Base-by-base conservation (phyloP, 2,329 filamentous ascomycete genomes). In the Exophiala xenobiotica region DNA sequence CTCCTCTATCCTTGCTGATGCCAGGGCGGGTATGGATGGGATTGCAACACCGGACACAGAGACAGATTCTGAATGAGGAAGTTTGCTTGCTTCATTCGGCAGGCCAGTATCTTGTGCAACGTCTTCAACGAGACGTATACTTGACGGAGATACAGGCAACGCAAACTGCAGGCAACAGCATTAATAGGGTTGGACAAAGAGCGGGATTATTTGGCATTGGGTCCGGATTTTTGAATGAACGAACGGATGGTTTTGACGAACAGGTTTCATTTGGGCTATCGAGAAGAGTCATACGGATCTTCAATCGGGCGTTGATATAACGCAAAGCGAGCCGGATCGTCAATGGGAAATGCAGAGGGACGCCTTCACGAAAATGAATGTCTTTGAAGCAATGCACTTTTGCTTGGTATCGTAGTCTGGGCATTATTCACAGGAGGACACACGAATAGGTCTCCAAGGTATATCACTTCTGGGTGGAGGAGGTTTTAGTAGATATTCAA, bases 41-140 rank as follows among this genome's bases (percentile, higher is more conserved):
- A 40, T 55, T n/a, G 29, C 39, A 11, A 56, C 49, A 14, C 46
- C 53, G 4, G 47, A 49, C 9, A 53, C 54, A 6, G 54, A 42
- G 38, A 43, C 47, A 27, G 43, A 48, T 11, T 46, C 24, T 9
- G 48, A 55, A 20, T 46, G 22, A 54, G 11, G 31, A 9, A 8
- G 14, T 14, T 40, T 22, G 20, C 24, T 29, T 26, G 37, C 27
- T 42, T 16, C 47, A 43, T 6, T 33, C 19, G 39, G 12, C 11
- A 14, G 18, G n/a, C n/a, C n/a, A 16, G 18, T 16, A 14, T 14
- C 31, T 35, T 12, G 31, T 14, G 11, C n/a, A 14, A 14, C n/a
- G 27, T 31, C 27, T 31, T 31, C 14, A n/a, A 9, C 11, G 14
- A 11, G 27, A 31, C 27, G 8, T 5, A 35, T 16, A 14, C 18